These are phyloP conservation scores for Fusarium goolgardi DNA, from an alignment of 2,329 filamentous ascomycete genomes.

Conservation along the genomic window DNA sequence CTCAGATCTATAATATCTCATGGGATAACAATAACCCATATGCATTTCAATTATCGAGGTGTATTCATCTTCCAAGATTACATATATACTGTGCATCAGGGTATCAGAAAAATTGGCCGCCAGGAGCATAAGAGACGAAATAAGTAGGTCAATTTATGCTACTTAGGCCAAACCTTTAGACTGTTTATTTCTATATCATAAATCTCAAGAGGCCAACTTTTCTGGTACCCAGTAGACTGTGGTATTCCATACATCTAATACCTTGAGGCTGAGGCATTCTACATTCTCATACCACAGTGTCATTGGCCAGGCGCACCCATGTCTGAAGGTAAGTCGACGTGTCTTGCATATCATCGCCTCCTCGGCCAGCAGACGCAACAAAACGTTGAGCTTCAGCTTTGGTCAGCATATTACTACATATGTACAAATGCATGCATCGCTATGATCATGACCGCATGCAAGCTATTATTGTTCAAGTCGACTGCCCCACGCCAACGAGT, in stretches of 20 bases:
- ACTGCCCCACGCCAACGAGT: not conserved
- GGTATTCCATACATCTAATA: not conserved
- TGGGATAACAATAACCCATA: not conserved
- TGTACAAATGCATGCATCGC: not conserved
- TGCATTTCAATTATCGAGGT: not conserved
- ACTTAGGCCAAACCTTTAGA: too few relatives aligned
- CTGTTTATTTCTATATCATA: too few relatives aligned
- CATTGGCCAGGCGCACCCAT: constrained; percentile 11
- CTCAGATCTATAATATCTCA: not conserved
- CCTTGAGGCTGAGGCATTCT: constrained; percentile 2
- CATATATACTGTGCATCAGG: not conserved
- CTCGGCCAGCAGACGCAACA: not conserved
- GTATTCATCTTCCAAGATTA: not conserved
- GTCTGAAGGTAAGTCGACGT: constrained; percentile 42
- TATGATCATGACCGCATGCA: not conserved
- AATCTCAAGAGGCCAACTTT: too few relatives aligned
- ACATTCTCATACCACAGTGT: not conserved
- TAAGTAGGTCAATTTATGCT: too few relatives aligned
- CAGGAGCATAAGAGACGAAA: too few relatives aligned
- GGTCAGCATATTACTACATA: not conserved
- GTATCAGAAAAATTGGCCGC: too few relatives aligned
- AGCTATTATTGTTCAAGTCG: not conserved
- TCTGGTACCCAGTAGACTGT: not conserved
- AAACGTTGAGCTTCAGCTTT: not conserved
- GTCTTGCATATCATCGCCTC: constrained; percentile 47